A percentile compares a stretch with the other conserved stretches of the same genome.
Conservation (phyloP, 805 yeast genomes). For the Sungouiella blattae region DNA sequence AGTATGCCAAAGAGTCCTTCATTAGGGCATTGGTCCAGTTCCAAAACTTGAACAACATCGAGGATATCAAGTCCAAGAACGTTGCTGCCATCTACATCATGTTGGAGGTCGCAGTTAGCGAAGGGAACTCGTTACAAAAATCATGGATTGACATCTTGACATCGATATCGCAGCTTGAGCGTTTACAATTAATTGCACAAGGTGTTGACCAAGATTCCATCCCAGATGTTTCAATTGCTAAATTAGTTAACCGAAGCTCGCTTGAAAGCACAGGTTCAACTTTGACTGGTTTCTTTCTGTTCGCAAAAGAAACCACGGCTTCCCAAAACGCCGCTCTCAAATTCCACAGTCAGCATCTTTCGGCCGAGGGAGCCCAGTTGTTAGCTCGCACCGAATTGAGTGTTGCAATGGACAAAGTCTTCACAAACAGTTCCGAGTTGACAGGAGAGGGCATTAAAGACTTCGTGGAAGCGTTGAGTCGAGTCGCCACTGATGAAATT, state of each 20-base stretch:
- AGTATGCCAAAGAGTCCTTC: conserved; percentile 83
- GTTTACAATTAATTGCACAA: conserved; percentile 81
- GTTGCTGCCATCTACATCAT: conserved; percentile 74
- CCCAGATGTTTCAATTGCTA: conserved; percentile 82
- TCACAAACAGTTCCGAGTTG: conserved; percentile 74
- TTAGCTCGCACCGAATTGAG: conserved; percentile 66
- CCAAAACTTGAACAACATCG: conserved; percentile 72
- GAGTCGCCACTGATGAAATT: conserved; percentile 86
- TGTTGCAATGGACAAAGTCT: conserved; percentile 82
- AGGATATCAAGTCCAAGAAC: conserved; percentile 75
- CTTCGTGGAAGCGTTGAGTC: conserved; percentile 83
- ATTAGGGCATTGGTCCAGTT: conserved; percentile 87
- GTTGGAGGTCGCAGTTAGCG: conserved; percentile 71
- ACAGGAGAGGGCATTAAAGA: conserved; percentile 81
- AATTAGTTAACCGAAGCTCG: conserved; percentile 48
- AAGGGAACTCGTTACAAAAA: conserved; percentile 64
- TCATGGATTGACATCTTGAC: conserved; percentile 86
- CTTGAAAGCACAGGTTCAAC: conserved; percentile 49
- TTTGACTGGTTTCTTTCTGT: conserved; percentile 48
- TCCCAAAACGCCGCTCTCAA: conserved; percentile 67
- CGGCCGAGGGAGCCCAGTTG: conserved; percentile 52
- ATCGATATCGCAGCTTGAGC: conserved; percentile 85
- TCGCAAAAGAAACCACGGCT: conserved; percentile 49
- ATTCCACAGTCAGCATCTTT: conserved; percentile 66
- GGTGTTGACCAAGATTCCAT: conserved; percentile 81